Percentiles rank a stretch among this genome's conserved stretches.
phyloP scores from a whole-genome alignment of 805 yeast species.

The Scheffersomyces lignosus region DNA sequence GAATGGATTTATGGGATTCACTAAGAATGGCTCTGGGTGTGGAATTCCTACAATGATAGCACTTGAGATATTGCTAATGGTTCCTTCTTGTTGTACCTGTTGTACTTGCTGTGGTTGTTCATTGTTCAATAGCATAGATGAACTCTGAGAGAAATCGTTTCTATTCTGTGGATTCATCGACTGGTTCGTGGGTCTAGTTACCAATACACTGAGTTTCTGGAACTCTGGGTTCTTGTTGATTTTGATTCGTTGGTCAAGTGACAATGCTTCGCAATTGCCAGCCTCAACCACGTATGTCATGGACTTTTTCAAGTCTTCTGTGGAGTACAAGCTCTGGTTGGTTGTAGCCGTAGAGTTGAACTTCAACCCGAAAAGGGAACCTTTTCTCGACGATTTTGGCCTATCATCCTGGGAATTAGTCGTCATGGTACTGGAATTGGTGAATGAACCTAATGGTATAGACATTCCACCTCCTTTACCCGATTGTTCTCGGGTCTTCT shows the following conservation, averaged over 20 bases:
- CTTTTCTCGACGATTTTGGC: constrained; percentile 29
- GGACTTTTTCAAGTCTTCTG: constrained; percentile 6
- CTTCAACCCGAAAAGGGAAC: constrained; percentile 41
- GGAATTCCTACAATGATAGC: constrained; percentile 43
- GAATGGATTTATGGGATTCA: constrained; percentile 38
- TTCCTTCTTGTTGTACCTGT: constrained; percentile 15
- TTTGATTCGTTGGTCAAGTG: constrained; percentile 33
- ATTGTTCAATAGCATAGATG: constrained; percentile 30
- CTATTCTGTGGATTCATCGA: constrained; percentile 12
- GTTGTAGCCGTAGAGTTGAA: constrained; percentile 21
- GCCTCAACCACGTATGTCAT: constrained; percentile 24
- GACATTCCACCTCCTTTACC: constrained; percentile 11
- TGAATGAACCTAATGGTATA: constrained; percentile 1
- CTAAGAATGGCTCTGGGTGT: constrained; percentile 34
- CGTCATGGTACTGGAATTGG: background rate
- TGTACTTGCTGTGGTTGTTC: constrained; percentile 16
- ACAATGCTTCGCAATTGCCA: constrained; percentile 29
- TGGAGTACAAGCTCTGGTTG: background rate
- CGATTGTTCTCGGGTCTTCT: constrained; percentile 30
- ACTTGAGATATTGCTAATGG: constrained; percentile 28
- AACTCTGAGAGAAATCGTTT: constrained; percentile 32
- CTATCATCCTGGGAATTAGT: constrained; percentile 13
- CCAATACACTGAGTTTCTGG: constrained; percentile 30
- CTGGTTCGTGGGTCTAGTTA: constrained; percentile 34
- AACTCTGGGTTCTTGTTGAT: constrained; percentile 30